Conservation (phyloP, 345 rosid species). For the Heritiera fomes region DNA sequence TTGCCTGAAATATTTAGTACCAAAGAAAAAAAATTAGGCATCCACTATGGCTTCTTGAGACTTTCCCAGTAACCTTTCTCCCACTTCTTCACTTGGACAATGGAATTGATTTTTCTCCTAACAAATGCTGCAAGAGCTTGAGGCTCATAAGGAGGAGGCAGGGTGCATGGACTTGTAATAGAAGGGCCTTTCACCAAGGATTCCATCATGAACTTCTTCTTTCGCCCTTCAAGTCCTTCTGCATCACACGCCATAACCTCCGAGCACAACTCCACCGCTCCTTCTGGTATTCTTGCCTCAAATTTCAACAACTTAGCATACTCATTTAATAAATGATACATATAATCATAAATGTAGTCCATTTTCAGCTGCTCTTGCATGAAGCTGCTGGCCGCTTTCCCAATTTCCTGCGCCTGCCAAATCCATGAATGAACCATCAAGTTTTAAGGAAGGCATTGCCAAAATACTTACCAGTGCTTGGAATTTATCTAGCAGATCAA, state of each 20-base stretch:
- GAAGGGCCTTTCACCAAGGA: slow-evolving; percentile 57
- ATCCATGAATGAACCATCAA: background rate
- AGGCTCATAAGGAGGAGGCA: slow-evolving; percentile 59
- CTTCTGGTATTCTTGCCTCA: slow-evolving; percentile 46
- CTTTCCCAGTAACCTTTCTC: slow-evolving; percentile 50
- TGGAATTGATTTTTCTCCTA: slow-evolving; percentile 40
- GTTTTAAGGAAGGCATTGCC: background rate
- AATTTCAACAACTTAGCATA: slow-evolving; percentile 61
- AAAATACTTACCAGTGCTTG: background rate
- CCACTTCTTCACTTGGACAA: slow-evolving; percentile 58
- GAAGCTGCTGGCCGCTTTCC: slow-evolving; percentile 60
- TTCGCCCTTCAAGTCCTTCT: slow-evolving; percentile 40
- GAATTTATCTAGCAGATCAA: background rate
- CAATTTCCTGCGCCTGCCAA: slow-evolving; percentile 61
- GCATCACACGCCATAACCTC: slow-evolving; percentile 56
- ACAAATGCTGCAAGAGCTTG: slow-evolving; percentile 29
- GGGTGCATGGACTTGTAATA: slow-evolving; percentile 43
- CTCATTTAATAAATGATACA: slow-evolving; percentile 71
- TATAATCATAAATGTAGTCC: slow-evolving; percentile 70
- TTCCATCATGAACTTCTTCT: slow-evolving; percentile 51
- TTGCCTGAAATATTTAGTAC: background rate
- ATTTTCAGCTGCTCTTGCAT: slow-evolving; percentile 57
- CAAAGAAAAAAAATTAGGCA: background rate
- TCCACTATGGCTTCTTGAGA: slow-evolving; percentile 10
- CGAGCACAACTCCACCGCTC: slow-evolving; percentile 57